Evolutionary conservation across 2,329 filamentous ascomycete species (phyloP).

Genomic region (Rutstroemia sp.): DNA sequence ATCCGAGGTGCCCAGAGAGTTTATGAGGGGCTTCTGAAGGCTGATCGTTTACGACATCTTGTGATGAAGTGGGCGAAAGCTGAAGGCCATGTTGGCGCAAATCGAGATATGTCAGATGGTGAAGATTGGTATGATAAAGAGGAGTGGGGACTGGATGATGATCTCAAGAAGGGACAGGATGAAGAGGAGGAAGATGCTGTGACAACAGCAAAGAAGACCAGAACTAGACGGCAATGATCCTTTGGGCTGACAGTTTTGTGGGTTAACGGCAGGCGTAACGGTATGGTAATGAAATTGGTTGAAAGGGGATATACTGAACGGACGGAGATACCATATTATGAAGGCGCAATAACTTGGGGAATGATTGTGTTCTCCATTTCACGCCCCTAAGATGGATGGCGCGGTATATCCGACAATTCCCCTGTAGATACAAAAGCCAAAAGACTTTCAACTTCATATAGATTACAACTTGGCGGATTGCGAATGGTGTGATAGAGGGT

Average conservation of each 20-base stretch:
- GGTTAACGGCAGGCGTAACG: neutral
- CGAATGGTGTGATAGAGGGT: too few relatives aligned
- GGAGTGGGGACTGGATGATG: conserved; percentile 68
- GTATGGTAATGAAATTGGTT: conserved; percentile 3
- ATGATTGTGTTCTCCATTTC: conserved; percentile 5
- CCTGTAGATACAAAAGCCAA: neutral
- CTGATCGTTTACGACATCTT: conserved; percentile 62
- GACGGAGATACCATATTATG: conserved; percentile 8
- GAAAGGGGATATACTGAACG: neutral
- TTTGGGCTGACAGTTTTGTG: neutral
- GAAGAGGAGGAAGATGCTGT: conserved; percentile 69
- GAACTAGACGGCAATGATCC: conserved; percentile 32
- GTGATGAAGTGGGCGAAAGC: conserved; percentile 72
- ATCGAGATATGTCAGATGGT: conserved; percentile 71
- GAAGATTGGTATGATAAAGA: conserved; percentile 86
- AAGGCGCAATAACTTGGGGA: neutral
- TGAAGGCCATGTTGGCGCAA: conserved; percentile 60
- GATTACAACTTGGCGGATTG: neutral
- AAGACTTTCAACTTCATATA: neutral
- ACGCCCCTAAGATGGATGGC: neutral
- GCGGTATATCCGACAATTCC: neutral
- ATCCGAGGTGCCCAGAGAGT: conserved; percentile 62
- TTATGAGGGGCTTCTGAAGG: conserved; percentile 63
- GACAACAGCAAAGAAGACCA: conserved; percentile 42
- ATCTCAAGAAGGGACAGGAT: conserved; percentile 74